Base-by-base conservation (phyloP, 2,329 filamentous ascomycete genomes). In the Hymenoscyphus occultus region DNA sequence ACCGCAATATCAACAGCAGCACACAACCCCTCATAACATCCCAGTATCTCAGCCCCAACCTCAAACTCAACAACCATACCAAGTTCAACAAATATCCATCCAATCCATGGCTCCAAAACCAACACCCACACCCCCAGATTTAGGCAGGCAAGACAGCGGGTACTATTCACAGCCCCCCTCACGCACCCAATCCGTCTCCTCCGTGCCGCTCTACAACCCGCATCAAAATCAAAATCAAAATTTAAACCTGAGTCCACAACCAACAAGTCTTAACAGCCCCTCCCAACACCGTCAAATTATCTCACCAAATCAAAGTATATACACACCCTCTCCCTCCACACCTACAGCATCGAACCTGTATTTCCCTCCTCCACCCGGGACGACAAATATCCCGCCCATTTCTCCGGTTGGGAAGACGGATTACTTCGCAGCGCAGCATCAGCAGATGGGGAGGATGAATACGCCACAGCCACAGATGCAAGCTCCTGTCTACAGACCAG, bases 311-410 rank as follows among this genome's bases (percentile, higher is more conserved):
- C 58, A 60, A 42, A 42, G 39, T 14, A 28, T 42, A 12, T 60
- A 60, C 39, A 60, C 59, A 45, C 59, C 59, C 39, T 22, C 39
- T 4, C 48, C 48, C 16, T 60, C 59, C 9, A 60, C 59, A 13
- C 59, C 59, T 16, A 39, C 35, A 10, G 9, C 35, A 16, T 60
- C 59, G 42, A 40, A 12, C 10, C 13, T 60, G 39, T 60, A 31
- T 31, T 60, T 60, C 39, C 59, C 59, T 42, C 59, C 59, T 5
- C 59, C 59, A 28, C 59, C 59, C 9, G 58, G 58, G 22, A 59
- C 32, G 19, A 59, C 32, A 12, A 59, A 59, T 59, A 16, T 59
- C 39, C 58, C 39, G 5, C 35, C 39, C 7, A 35, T 54, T 5
- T 54, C 48, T 13, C 48, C 58, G 9, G 19, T 42, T 28, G 59